Conservation (phyloP, 148 eudicot species). For the Spergularia bocconei region DNA sequence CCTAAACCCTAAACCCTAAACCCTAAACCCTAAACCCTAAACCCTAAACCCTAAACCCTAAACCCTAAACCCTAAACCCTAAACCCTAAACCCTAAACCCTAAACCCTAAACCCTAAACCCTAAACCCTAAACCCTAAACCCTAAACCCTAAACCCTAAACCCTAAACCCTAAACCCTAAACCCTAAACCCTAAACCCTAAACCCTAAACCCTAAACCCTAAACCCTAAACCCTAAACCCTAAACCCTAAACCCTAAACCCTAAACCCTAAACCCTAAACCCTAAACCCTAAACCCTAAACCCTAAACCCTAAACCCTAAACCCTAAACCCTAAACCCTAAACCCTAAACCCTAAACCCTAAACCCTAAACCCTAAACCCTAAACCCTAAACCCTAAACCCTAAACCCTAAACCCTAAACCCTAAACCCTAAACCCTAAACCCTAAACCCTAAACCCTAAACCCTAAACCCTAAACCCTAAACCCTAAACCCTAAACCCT, state of each 20-base stretch:
- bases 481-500: neutral
- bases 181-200: neutral
- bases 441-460: neutral
- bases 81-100: neutral
- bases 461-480: neutral
- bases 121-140: neutral
- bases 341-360: neutral
- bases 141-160: neutral
- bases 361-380: neutral
- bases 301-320: neutral
- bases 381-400: neutral
- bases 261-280: neutral
- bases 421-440: neutral
- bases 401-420: neutral
- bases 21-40: neutral
- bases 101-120: neutral
- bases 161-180: neutral
- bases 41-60: neutral
- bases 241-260: neutral
- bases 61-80: neutral
- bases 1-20: neutral
- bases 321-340: neutral
- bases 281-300: neutral
- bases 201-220: neutral
- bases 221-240: neutral